Evolutionary conservation across 129 eudicot genomes (phyloP).

Genomic region (Pittosporum tobira): DNA sequence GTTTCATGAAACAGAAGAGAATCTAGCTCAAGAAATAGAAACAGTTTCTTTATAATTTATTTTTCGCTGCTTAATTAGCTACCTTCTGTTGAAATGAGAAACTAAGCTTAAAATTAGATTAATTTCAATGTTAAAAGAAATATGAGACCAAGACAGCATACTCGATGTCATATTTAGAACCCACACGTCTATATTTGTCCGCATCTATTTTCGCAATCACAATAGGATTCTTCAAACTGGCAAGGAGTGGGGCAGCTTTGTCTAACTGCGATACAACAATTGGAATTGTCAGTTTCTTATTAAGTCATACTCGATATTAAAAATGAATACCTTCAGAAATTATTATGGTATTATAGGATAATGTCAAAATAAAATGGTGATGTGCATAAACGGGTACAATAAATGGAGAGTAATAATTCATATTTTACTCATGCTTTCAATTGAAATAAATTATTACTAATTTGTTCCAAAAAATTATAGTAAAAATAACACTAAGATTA

Average conservation of each 20-base stretch:
- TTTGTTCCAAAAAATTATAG: too few relatives aligned
- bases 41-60: not conserved
- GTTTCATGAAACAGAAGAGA: not conserved
- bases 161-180: constrained; percentile 72
- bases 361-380: too few relatives aligned
- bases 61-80: not conserved
- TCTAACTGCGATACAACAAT: constrained; percentile 59
- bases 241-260: constrained; percentile 86
- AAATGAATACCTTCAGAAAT: too few relatives aligned
- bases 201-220: constrained; percentile 86
- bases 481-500: too few relatives aligned
- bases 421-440: too few relatives aligned
- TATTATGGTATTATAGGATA: too few relatives aligned
- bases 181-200: constrained; percentile 73
- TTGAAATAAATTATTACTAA: too few relatives aligned
- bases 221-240: constrained; percentile 67
- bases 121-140: constrained; percentile 10
- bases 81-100: constrained; percentile 4
- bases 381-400: too few relatives aligned
- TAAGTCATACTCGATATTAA: too few relatives aligned
- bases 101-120: not conserved
- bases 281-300: constrained; percentile 21
- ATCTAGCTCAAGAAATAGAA: not conserved
- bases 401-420: too few relatives aligned
- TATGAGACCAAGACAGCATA: constrained; percentile 31